phyloP scores from a whole-genome alignment of 768 basidiomycete genomes.

The Coprinopsis marcescibilis region DNA sequence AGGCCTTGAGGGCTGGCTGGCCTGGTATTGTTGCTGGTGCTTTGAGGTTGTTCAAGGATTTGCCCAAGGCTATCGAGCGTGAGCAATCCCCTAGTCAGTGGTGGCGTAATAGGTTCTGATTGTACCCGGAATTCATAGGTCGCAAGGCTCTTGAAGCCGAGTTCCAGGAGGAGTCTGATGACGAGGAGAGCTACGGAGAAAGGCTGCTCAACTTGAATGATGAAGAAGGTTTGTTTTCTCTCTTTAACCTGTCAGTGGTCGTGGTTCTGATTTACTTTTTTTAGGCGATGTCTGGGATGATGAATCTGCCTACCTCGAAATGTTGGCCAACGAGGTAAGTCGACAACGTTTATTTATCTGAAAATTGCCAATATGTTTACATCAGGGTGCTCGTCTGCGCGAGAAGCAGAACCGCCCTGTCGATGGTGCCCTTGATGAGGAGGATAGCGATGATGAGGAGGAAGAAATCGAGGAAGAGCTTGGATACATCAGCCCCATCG shows the following conservation, averaged over 20 bases:
- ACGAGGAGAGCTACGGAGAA: constrained; percentile 36
- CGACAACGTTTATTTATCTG: too few species aligned
- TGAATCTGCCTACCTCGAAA: constrained; percentile 81
- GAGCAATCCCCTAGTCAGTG: constrained; percentile 1
- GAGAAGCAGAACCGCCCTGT: constrained; percentile 43
- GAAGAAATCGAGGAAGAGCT: constrained; percentile 76
- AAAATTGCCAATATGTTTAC: too few species aligned
- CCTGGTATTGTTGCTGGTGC: constrained; percentile 64
- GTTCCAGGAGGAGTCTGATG: constrained; percentile 24
- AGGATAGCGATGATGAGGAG: constrained; percentile 52
- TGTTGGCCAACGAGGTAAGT: constrained; percentile 82
- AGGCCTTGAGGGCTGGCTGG: constrained; percentile 64
- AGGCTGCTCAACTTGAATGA: constrained; percentile 52
- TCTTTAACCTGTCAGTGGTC: constrained; percentile 2
- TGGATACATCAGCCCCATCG: constrained; percentile 79
- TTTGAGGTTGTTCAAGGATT: constrained; percentile 68
- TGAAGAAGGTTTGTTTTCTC: constrained; percentile 37
- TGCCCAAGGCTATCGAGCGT: constrained; percentile 73
- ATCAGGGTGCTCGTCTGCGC: constrained; percentile 72
- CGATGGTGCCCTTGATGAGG: constrained; percentile 65
- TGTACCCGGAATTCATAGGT: constrained; percentile 26
- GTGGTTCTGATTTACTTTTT: constrained; percentile 14
- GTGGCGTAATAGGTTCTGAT: constrained; percentile 1
- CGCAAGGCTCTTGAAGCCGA: constrained; percentile 54
- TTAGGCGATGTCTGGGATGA: constrained; percentile 88